Base-by-base conservation (phyloP, 768 basidiomycete genomes). In the Russula olivacea region DNA sequence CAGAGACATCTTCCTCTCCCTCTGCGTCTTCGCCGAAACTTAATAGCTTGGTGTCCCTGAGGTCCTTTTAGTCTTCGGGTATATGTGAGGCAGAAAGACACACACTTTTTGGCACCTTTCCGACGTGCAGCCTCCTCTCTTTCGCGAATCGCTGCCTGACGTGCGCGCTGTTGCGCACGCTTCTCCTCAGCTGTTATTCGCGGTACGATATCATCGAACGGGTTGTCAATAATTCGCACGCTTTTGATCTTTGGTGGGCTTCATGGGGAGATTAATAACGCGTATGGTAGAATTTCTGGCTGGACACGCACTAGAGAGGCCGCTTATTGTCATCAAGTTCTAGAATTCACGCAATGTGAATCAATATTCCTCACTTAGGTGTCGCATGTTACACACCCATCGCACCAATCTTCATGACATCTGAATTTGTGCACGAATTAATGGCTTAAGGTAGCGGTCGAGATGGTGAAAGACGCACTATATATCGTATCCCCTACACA, bases 131-230 rank as follows among this genome's bases (percentile, higher is more conserved):
- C 82, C 67, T 91, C 89, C 69, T 92, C 91, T n/a, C 89, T 77
- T 71, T 93, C 89, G 55, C 81, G 80, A 68, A 87, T 87, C 1
- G 83, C 86, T 64, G 84, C 80, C 70, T 92, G 86, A 45, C 85
- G 82, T 2, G 95, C 96, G 58, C 81, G 81, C 65, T 87, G 87
- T 72, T 99, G 97, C 0, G 80, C 87, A 45, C 87, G 82, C 65
- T 89, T 88, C 76, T 98, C 97, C 2, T 86, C 92, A 1, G 94
- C 93, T 1, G 97, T 99, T 64, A 98, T 99, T 28, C 97, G 87
- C 5, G 96, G 96, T 41, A 94, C 82, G 67, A 98, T 97, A 71
- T 98, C 95, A 58, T 88, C 83, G 72, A 97, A 98, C 0, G 97
- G 96, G 71, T 98, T 96, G 58, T 97, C 93, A 34, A 93, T 71